Evolutionary conservation across 331 rosid genomes (phyloP), one percentile per base, ranked within the genome.

Genomic region (Saraca asoca): DNA sequence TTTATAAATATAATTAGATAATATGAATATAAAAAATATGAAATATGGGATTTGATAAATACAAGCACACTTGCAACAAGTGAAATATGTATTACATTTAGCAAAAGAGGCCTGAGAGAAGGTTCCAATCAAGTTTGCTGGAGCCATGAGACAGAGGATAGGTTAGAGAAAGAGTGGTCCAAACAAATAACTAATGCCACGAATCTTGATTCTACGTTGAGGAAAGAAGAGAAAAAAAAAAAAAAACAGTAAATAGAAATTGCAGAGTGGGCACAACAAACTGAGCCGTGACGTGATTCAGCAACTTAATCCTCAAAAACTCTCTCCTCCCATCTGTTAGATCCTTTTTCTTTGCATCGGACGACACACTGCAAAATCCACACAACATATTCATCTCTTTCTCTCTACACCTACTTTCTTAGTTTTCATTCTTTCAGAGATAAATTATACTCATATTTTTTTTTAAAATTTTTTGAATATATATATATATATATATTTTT

Each of bases 331-430:
- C n/a, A n/a, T n/a, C 70, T 68, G 37, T 63, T 44, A 66, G 78
- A 78, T 80, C 51, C 62, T 73, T 70, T 81, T 55, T 61, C 70
- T 73, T 48, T 82, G 75, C 75, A 38, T 73, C 78, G 77, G 72
- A 79, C 20, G 67, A 58, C 65, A 71, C 74, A 80, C 79, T 80
- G 84, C 85, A 58, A 78, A 72, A 74, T 51, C 69, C 78, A 45
- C 54, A 63, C 42, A 24, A 24, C 31, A 45, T 51, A 75, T 44
- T 48, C 51, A 16, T 69, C 16, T 61, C 48, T 58, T 13, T 61
- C 58, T 35, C 12, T 57, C 75, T 24, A 1, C 3, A 1, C 3
- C 31, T 66, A 35, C 20, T 66, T 48, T 54, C 11, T 34, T 24
- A 1, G 1, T 24, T 24, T 3, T 24, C 31, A 24, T 24, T n/a